phyloP scores from a whole-genome alignment of 2,329 filamentous ascomycete species.

The Nemania diffusa region DNA sequence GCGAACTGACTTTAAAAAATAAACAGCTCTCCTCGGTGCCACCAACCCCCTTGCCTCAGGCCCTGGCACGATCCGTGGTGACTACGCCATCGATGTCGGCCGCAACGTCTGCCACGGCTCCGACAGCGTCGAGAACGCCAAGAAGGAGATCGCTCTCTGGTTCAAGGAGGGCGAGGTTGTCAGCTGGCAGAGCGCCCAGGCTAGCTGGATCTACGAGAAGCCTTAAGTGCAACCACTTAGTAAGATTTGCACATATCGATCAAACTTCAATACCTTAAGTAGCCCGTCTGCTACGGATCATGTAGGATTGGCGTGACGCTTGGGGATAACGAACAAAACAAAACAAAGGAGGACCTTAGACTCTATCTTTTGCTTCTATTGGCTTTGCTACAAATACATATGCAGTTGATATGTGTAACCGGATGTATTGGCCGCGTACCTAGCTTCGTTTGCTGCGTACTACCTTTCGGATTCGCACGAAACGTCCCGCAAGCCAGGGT shows the following conservation, averaged over 20 bases:
- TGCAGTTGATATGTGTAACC: constrained; percentile 1
- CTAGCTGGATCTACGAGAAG: constrained; percentile 99
- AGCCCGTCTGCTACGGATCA: neutral
- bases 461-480: constrained; percentile 56
- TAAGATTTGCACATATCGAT: neutral
- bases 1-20: constrained; percentile 30
- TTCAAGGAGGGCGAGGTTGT: constrained; percentile 90
- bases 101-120: constrained; percentile 99
- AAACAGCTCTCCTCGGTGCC: constrained; percentile 86
- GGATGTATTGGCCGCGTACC: neutral
- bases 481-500: constrained; percentile 84
- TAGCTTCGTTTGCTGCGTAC: constrained; percentile 41
- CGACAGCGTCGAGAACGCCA: constrained; percentile 96
- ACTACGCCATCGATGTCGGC: constrained; percentile 87
- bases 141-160: constrained; percentile 99
- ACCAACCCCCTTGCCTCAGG: constrained; percentile 97
- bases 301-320: constrained; percentile 24
- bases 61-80: constrained; percentile 97
- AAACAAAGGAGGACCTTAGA: constrained; percentile 40
- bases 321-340: constrained; percentile 34
- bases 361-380: constrained; percentile 19
- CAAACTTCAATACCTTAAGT: constrained; percentile 11
- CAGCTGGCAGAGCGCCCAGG: constrained; percentile 83
- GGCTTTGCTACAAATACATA: constrained; percentile 4
- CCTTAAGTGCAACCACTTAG: constrained; percentile 51